Evolutionary conservation across 192 early-diverging fungal genomes (phyloP).

Genomic region (Backusella psychrophila): DNA sequence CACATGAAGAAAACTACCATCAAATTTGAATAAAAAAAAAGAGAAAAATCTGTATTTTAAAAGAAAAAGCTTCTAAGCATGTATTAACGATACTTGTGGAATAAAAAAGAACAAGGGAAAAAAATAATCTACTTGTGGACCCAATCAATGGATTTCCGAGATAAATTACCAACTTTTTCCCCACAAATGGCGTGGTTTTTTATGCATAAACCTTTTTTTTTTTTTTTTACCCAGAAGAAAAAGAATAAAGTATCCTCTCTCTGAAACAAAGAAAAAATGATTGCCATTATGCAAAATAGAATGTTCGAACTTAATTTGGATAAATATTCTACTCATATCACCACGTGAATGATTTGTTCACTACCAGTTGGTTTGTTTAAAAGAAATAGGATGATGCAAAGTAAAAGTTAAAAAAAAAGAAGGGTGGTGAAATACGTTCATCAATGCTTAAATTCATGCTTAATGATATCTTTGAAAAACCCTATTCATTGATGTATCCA

Average conservation of each 20-base stretch:
- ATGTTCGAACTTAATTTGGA: neutral
- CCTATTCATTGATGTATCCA: neutral
- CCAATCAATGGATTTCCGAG: neutral
- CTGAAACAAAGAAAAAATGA: neutral
- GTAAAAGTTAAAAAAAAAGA: neutral
- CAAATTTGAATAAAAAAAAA: neutral
- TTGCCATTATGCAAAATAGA: neutral
- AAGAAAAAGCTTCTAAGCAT: neutral
- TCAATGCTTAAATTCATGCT: neutral
- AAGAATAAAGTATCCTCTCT: neutral
- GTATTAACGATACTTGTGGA: neutral
- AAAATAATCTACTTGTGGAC: neutral
- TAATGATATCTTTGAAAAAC: neutral
- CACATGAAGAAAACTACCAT: neutral
- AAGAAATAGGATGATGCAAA: neutral
- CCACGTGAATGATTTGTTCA: neutral
- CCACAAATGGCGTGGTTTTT: conserved; percentile 5
- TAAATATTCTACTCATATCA: neutral
- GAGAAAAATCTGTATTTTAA: neutral
- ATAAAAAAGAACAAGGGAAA: neutral
- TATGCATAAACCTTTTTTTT: neutral
- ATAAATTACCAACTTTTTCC: neutral
- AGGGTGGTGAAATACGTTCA: neutral
- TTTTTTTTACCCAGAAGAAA: neutral
- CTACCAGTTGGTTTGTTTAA: neutral